Evolutionary conservation across 169 alveolate genomes (phyloP), one percentile per base, ranked within the genome.

Genomic region (Babesia microti): DNA sequence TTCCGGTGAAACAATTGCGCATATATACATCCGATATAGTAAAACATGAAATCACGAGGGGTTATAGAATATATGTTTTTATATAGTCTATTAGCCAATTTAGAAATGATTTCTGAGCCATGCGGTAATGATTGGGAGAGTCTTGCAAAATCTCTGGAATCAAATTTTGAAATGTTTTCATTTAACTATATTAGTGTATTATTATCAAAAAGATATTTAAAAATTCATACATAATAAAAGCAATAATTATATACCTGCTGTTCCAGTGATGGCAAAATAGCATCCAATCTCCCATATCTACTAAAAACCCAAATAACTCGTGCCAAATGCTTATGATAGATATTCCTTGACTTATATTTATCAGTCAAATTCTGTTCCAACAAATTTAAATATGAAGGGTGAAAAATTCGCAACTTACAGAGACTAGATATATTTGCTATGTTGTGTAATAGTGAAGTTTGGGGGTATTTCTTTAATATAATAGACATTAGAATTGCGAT

Each of bases 241-340:
- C n/a, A n/a, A n/a, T n/a, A n/a, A n/a, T n/a, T 32, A 15, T 41
- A 46, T 18, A 65, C 18, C 17, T 65, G 76, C 15, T 61, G 70
- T n/a, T 54, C n/a, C 29, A 65, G 56, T 24, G 59, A 28, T n/a
- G 17, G 35, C 0, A 55, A 23, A 4, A 65, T 52, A 4, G 15
- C 37, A 26, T 37, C 51, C 53, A 65, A 44, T 34, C 37, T 39
- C 34, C 35, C 59, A 30, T 46, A 54, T 14, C 70, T 18, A 1
- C 70, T 27, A 12, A 65, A 57, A 2, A 63, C 46, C 76, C 76
- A 65, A 14, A 65, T 32, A 9, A 55, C 43, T 24, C 70, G 33
- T 22, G 61, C 59, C 34, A 65, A 40, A 52, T 65, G 76, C 41
- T 45, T 43, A 33, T 65, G 70, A 44, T 30, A 65, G 22, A 65